Percentiles rank a stretch among this genome's conserved stretches.
Evolutionary conservation across 805 yeast genomes (phyloP).

Genomic region (Lipomyces sp.): DNA sequence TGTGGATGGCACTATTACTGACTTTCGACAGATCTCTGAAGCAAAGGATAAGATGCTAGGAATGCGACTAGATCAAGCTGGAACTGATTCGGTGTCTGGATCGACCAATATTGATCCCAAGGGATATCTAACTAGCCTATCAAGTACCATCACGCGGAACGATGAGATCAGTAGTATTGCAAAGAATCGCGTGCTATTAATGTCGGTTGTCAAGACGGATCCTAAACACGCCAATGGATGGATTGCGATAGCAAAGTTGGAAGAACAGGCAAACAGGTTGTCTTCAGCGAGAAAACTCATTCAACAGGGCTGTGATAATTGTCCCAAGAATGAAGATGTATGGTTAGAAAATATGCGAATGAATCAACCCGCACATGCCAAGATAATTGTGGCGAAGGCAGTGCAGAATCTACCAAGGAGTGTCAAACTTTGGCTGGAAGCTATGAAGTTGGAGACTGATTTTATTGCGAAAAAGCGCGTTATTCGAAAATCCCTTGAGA

Average conservation of each 20-base stretch:
- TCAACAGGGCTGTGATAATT: constrained; percentile 71
- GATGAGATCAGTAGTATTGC: constrained; percentile 58
- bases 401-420: constrained; percentile 61
- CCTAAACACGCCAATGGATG: constrained; percentile 78
- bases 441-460: constrained; percentile 68
- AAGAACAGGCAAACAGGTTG: constrained; percentile 63
- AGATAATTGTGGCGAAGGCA: constrained; percentile 67
- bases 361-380: constrained; percentile 58
- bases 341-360: constrained; percentile 84
- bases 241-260: constrained; percentile 85
- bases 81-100: constrained; percentile 30
- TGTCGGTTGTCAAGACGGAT: constrained; percentile 71
- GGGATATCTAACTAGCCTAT: constrained; percentile 52
- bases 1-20: constrained; percentile 45
- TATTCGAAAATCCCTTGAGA: constrained; percentile 72
- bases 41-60: constrained; percentile 67
- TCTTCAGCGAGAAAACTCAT: constrained; percentile 64
- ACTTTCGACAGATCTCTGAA: constrained; percentile 60
- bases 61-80: constrained; percentile 55
- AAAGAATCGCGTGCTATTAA: constrained; percentile 62
- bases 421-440: constrained; percentile 72
- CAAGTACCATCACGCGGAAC: constrained; percentile 30
- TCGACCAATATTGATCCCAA: constrained; percentile 47
- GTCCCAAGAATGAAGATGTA: constrained; percentile 69
- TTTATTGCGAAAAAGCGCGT: constrained; percentile 57